phyloP scores from a whole-genome alignment of 345 rosid genomes.

The Eucalyptus marginata region DNA sequence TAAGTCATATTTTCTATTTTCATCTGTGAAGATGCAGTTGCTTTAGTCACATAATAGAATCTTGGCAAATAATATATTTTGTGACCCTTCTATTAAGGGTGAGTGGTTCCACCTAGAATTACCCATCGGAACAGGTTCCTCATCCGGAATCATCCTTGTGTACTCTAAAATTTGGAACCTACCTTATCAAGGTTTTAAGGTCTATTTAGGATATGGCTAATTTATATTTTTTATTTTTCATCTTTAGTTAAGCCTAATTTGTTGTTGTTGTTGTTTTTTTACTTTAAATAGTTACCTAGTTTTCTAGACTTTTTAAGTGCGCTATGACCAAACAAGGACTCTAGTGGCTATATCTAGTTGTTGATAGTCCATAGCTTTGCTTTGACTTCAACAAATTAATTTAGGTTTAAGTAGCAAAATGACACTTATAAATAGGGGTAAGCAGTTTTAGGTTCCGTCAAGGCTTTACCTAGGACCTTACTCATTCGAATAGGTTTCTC shows the following conservation, averaged over 20 bases:
- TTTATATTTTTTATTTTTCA: background rate
- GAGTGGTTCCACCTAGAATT: background rate
- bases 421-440: background rate
- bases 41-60: background rate
- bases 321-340: background rate
- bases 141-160: background rate
- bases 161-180: no score
- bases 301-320: no score
- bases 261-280: no score
- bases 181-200: no score
- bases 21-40: background rate
- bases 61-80: background rate
- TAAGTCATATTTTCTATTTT: background rate
- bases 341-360: background rate
- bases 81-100: background rate
- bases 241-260: background rate
- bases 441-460: background rate
- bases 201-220: background rate
- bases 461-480: background rate
- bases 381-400: background rate
- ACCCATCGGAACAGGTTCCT: background rate
- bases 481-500: no score
- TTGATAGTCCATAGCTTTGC: background rate
- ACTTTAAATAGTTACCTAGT: background rate
- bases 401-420: background rate